These are phyloP conservation scores for Castanea crenata DNA, from an alignment of 306 rosid genomes.

Conservation along the genomic window DNA sequence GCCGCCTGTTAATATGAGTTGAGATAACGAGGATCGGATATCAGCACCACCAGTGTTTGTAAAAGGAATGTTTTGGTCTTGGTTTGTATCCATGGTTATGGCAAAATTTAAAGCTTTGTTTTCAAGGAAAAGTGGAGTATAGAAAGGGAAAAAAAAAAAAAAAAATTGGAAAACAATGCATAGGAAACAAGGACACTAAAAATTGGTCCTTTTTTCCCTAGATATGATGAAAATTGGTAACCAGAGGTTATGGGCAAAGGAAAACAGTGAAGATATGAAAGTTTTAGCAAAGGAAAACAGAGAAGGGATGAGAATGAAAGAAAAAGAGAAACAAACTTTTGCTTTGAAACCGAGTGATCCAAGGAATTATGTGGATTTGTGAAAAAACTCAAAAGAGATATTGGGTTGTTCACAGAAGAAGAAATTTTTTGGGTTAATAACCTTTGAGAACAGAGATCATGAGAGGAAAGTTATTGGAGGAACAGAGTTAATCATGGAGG, in stretches of 20 bases:
- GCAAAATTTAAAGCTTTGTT: neutral
- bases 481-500: no score
- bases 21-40: slow-evolving; percentile 59
- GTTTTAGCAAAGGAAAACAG: neutral
- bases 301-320: neutral
- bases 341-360: slow-evolving; percentile 18
- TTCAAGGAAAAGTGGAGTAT: neutral
- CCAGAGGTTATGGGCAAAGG: neutral
- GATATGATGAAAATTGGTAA: neutral
- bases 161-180: neutral
- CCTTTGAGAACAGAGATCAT: neutral
- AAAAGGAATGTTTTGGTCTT: slow-evolving; percentile 20
- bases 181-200: slow-evolving; percentile 33
- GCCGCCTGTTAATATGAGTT: slow-evolving; percentile 58
- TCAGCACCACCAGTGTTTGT: slow-evolving; percentile 26
- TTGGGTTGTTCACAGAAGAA: neutral
- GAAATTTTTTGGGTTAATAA: neutral
- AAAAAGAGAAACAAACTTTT: neutral
- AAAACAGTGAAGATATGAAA: neutral
- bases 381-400: neutral
- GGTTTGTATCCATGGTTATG: slow-evolving; percentile 39
- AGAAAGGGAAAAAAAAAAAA: neutral
- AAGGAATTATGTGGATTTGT: slow-evolving; percentile 7
- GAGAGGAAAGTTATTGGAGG: neutral
- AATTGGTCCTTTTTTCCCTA: slow-evolving; percentile 23